Evolutionary conservation across 768 basidiomycete genomes (phyloP), one percentile per base, ranked within the genome.

Genomic region (Obba rivulosa): DNA sequence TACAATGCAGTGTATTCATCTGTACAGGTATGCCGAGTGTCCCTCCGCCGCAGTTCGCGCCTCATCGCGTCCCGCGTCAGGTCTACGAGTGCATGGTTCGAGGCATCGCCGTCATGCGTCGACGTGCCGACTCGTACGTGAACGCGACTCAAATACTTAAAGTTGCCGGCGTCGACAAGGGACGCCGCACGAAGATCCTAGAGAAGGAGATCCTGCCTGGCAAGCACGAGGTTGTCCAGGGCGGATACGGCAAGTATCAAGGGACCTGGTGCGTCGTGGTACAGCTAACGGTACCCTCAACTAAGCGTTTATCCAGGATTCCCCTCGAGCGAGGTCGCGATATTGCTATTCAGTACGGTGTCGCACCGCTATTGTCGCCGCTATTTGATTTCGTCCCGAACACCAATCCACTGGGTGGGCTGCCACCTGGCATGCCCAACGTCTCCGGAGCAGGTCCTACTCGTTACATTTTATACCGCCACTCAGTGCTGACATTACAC

Each of bases 111-210:
- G 95, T 99, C 57, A 99, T 99, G 96, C 83, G 95, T 45, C 76
- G 96, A 62, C 83, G 93, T 60, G 81, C 81, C 45, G 96, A 98
- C 69, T 92, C 91, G 59, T 98, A 79, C 65, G 89, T 99, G 55
- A 99, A 99, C 74, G 96, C 96, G 58, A 98, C 96, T 2, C 96
- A 99, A 67, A 97, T 99, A 53, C 81, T 99, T 57, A 99, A 99
- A 69, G 95, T 99, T 34, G 94, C 95, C 5, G 96, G 96, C 36
- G 88, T 98, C 52, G 92, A 95, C 72, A 99, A 99, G 68, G 93
- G 93, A 1, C 81, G 87, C 38, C 79, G 96, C 35, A 97, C 95
- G 14, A 97, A 97, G 78, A 96, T 98, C 46, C 73, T 92, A 13
- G 89, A 98, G 76, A 96, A 94, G 67, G 95, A 99, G 71, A 92